Evolutionary conservation across 2,329 filamentous ascomycete genomes (phyloP), one percentile per base, ranked within the genome.

Genomic region (Domatiomyces globalis): DNA sequence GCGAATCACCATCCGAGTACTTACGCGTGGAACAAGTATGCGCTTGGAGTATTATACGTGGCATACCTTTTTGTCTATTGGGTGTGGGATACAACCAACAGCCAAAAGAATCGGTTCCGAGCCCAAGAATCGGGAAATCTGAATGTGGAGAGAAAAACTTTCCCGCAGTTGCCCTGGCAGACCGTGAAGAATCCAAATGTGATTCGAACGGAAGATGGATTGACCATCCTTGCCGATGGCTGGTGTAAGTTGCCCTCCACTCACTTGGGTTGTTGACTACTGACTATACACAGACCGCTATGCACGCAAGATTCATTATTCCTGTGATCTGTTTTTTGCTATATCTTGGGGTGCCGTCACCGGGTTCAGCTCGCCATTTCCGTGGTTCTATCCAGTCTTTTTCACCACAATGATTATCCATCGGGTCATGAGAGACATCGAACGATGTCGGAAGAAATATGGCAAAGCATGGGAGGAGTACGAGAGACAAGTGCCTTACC

Each of bases 41-140:
- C 80, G 49, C 75, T 94, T 8, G 73, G 68, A 7, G 69, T 73
- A 48, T 74, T 94, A 48, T 90, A 79, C 63, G 65, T 74, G 45
- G 73, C 75, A n/a, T 94, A 94, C 65, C 71, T 94, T 46, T 83
- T 85, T 65, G 80, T 84, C 58, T 95, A 95, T 74, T 90, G 86
- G 79, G 75, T 94, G 51, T 95, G 88, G 87, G 88, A 94, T 64
- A 92, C 87, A 44, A 83, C 81, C 69, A 94, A 94, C 72, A 87
- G 81, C 63, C 88, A 95, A 70, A 95, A 95, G 79, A 95, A 94
- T 72, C 82, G 85, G 57, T 95, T 90, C 79, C 82, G 88, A 51
- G 79, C 84, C 58, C 76, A 80, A 69, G 86, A 94, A 70, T 80
- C 83, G 54, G 87, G 87, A 54, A 81, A 81, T 43, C 64, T 77